phyloP scores from a whole-genome alignment of 139 green algal species.

The Chloropicon primus region DNA sequence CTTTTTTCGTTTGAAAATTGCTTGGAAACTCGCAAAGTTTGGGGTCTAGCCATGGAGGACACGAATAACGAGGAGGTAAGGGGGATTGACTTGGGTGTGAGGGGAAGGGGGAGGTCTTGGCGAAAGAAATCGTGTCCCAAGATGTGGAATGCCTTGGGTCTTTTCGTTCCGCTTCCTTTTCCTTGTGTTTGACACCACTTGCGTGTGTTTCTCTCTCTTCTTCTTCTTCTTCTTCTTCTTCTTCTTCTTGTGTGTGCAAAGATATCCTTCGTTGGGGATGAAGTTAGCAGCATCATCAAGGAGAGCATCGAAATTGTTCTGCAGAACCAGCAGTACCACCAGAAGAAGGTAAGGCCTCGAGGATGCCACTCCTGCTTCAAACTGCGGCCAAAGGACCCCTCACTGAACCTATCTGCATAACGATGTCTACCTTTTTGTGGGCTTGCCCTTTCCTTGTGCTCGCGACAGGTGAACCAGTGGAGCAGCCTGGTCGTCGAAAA shows the following conservation, averaged over 20 bases:
- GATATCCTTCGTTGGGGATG: conserved; percentile 51
- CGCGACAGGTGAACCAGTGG: conserved; percentile 53
- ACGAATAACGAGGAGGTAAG: not conserved
- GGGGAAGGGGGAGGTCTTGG: no score
- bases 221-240: not conserved
- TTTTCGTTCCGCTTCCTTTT: no score
- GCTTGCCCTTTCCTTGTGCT: not conserved
- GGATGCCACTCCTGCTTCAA: not conserved
- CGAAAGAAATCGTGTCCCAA: no score
- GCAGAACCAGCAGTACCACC: conserved; percentile 52
- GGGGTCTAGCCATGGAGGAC: not conserved
- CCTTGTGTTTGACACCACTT: no score
- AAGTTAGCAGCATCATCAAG: conserved; percentile 74
- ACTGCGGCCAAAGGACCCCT: not conserved
- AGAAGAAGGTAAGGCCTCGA: conserved; percentile 38
- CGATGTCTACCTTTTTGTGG: no score
- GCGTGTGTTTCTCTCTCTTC: not conserved
- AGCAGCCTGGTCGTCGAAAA: conserved; percentile 47
- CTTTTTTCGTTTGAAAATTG: no score
- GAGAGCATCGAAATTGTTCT: conserved; percentile 55
- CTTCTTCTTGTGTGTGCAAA: not conserved
- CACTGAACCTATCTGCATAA: not conserved
- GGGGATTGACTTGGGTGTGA: no score
- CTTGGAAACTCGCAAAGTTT: no score
- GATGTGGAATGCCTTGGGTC: no score